These are phyloP conservation scores for Moesziomyces parantarcticus DNA, from an alignment of 1,284 basidiomycete species.

Conservation along the genomic window DNA sequence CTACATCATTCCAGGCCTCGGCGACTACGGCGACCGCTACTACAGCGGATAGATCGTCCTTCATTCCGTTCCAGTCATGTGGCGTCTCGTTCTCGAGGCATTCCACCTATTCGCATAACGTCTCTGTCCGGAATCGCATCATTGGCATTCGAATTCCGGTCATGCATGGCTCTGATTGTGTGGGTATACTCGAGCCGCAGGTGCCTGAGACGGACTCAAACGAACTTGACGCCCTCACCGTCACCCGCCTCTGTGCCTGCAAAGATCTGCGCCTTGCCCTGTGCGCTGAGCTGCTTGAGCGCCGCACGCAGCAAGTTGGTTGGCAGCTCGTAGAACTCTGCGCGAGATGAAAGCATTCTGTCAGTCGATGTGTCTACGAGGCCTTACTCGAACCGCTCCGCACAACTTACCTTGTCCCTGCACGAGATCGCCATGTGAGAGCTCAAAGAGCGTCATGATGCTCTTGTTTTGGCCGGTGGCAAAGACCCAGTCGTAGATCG, in stretches of 20 bases:
- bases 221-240: conserved; percentile 71
- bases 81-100: too few relatives aligned
- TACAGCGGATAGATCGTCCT: conserved; percentile 46
- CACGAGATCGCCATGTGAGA: conserved; percentile 71
- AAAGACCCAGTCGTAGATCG: conserved; percentile 72
- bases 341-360: neutral
- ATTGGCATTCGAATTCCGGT: neutral
- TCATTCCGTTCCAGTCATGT: too few relatives aligned
- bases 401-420: conserved; percentile 48
- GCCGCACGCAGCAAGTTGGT: conserved; percentile 69
- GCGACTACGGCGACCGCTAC: conserved; percentile 65
- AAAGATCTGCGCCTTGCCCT: conserved; percentile 72
- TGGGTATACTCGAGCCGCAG: conserved; percentile 13
- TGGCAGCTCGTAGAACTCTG: conserved; percentile 71
- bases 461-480: conserved; percentile 71
- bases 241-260: conserved; percentile 68
- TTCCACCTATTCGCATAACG: too few relatives aligned
- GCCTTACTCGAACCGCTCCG: neutral
- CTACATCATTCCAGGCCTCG: conserved; percentile 67
- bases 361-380: neutral
- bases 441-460: conserved; percentile 73
- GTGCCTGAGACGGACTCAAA: conserved; percentile 39
- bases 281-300: conserved; percentile 70
- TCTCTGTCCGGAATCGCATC: too few relatives aligned
- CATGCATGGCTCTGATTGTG: neutral